phyloP scores from a whole-genome alignment of 2,329 filamentous ascomycete species.

The Fusarium sp. region DNA sequence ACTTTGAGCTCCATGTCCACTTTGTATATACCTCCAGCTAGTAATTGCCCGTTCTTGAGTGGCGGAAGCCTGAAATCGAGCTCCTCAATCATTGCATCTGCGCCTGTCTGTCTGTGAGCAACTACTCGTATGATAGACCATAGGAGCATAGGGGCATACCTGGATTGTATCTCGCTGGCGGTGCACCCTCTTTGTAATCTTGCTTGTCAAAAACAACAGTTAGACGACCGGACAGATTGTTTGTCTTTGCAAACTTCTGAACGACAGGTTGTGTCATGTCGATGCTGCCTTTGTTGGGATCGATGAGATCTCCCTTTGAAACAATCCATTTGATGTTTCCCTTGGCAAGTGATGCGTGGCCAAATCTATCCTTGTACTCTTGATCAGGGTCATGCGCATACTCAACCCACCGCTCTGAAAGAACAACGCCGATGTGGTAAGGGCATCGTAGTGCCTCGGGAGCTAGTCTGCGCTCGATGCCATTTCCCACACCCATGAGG shows the following conservation, averaged over 20 bases:
- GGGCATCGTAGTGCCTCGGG: conserved; percentile 4
- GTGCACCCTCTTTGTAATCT: background rate
- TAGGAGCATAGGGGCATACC: background rate
- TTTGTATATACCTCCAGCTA: background rate
- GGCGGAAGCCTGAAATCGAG: background rate
- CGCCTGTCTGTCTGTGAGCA: background rate
- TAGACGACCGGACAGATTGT: conserved; percentile 1
- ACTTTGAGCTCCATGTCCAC: conserved; percentile 22
- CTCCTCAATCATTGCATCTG: background rate
- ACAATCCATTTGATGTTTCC: conserved; percentile 30
- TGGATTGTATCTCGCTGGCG: background rate
- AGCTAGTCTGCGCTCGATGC: conserved; percentile 1
- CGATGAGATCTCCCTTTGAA: conserved; percentile 18
- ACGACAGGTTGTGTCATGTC: conserved; percentile 8
- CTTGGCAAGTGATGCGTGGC: background rate
- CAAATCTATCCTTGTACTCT: conserved; percentile 7
- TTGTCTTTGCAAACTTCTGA: background rate
- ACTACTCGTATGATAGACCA: background rate
- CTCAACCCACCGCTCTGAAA: conserved; percentile 7
- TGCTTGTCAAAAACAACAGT: conserved; percentile 5
- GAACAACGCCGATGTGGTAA: conserved; percentile 15
- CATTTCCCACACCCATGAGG: conserved; percentile 17
- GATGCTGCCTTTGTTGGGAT: background rate
- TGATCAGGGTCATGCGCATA: conserved; percentile 7
- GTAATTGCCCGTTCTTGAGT: background rate